phyloP scores from a whole-genome alignment of 2,329 filamentous ascomycete species.

The Endoconidiophora polonica region DNA sequence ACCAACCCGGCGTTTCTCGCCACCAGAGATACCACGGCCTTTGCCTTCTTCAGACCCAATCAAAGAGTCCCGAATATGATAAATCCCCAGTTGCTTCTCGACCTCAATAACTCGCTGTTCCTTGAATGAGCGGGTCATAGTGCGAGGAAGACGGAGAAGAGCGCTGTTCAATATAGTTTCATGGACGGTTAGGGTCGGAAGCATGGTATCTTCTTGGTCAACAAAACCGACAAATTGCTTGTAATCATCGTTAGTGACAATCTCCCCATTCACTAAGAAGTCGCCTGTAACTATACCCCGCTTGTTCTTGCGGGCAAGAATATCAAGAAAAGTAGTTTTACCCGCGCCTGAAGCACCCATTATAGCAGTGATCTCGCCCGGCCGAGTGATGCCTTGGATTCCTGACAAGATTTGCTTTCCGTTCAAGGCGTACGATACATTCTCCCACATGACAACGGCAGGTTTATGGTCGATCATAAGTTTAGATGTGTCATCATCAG shows the following conservation, averaged over 20 bases:
- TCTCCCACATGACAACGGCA: constrained; percentile 71
- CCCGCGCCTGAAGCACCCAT: constrained; percentile 97
- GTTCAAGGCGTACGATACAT: constrained; percentile 73
- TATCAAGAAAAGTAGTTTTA: constrained; percentile 94
- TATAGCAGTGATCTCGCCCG: constrained; percentile 90
- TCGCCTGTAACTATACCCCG: constrained; percentile 61
- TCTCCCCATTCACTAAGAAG: constrained; percentile 88
- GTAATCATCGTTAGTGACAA: constrained; percentile 68
- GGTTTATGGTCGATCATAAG: constrained; percentile 86
- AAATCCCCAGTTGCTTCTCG: constrained; percentile 87
- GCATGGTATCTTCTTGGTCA: constrained; percentile 94
- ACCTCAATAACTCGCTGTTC: constrained; percentile 84
- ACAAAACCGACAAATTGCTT: constrained; percentile 90
- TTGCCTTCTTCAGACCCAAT: constrained; percentile 93
- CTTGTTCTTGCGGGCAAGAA: constrained; percentile 93
- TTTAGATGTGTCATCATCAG: constrained; percentile 72
- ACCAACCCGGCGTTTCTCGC: constrained; percentile 87
- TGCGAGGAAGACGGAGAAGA: constrained; percentile 71
- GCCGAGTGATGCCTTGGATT: constrained; percentile 74
- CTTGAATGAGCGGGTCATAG: constrained; percentile 79
- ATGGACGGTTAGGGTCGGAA: constrained; percentile 89
- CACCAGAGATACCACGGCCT: constrained; percentile 88
- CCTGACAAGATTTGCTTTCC: constrained; percentile 69
- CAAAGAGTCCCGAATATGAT: constrained; percentile 82
- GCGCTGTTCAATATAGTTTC: constrained; percentile 95